Evolutionary conservation across 176 grass and related monocot species (phyloP).

Genomic region (Carex pumila): DNA sequence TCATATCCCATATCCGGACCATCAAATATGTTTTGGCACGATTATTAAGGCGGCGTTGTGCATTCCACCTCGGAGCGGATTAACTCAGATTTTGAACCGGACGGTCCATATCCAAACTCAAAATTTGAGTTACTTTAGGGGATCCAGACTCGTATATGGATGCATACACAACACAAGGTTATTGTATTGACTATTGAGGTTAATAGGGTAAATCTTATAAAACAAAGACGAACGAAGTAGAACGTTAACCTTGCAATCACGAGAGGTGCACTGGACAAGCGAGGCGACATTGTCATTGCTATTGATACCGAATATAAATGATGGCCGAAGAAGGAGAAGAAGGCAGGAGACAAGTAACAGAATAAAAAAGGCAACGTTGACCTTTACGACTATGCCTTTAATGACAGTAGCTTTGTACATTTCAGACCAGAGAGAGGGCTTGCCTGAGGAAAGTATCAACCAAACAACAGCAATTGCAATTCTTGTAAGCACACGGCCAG

Average conservation of each 20-base stretch:
- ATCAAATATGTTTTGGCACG: too few species aligned
- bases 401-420: not conserved
- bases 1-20: too few species aligned
- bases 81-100: too few species aligned
- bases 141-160: too few species aligned
- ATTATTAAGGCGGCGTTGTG: too few species aligned
- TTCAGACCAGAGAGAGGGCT: not conserved
- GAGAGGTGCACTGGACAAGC: constrained; percentile 49
- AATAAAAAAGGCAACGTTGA: constrained; percentile 60
- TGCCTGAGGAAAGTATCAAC: not conserved
- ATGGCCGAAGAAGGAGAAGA: constrained; percentile 44
- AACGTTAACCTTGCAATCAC: constrained; percentile 15
- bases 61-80: too few species aligned
- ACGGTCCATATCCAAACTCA: too few species aligned
- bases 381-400: constrained; percentile 40
- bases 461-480: not conserved
- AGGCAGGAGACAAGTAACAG: constrained; percentile 49
- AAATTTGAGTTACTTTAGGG: too few species aligned
- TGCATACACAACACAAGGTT: not conserved
- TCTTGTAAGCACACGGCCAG: not conserved
- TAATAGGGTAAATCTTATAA: constrained; percentile 57
- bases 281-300: constrained; percentile 38
- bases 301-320: constrained; percentile 18
- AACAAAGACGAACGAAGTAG: constrained; percentile 23
- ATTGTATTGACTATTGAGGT: not conserved